These are phyloP conservation scores for Mytilinidion resinicola DNA, from an alignment of 495 filamentous ascomycete species.

Conservation along the genomic window DNA sequence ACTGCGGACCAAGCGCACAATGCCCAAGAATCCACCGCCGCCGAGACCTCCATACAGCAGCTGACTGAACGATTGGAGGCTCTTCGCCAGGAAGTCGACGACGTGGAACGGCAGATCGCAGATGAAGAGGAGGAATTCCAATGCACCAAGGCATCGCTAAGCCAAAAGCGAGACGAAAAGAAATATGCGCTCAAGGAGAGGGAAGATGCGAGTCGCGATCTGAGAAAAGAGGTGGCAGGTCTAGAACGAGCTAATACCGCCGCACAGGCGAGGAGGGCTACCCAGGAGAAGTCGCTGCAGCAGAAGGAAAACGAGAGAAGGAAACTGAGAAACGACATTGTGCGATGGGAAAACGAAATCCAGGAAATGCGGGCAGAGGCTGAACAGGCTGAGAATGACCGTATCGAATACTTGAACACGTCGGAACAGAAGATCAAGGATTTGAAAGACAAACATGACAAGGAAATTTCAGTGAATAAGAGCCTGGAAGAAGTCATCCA, in stretches of 20 bases:
- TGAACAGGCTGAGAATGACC: slow-evolving; percentile 45
- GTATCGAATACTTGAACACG: slow-evolving; percentile 41
- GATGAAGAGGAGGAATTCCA: slow-evolving; percentile 71
- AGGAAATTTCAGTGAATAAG: slow-evolving; percentile 50
- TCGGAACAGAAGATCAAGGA: slow-evolving; percentile 44
- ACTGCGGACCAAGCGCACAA: slow-evolving; percentile 44
- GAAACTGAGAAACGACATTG: slow-evolving; percentile 55
- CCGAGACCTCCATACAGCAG: slow-evolving; percentile 50
- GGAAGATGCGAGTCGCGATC: slow-evolving; percentile 73
- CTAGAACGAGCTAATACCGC: slow-evolving; percentile 76
- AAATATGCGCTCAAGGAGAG: slow-evolving; percentile 71
- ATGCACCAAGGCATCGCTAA: slow-evolving; percentile 50
- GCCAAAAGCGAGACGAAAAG: slow-evolving; percentile 64
- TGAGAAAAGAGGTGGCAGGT: slow-evolving; percentile 72
- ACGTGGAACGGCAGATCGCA: slow-evolving; percentile 44
- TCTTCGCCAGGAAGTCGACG: slow-evolving; percentile 34
- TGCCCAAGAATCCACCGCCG: slow-evolving; percentile 41
- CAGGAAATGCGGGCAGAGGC: slow-evolving; percentile 45
- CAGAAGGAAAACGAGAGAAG: slow-evolving; percentile 58
- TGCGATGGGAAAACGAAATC: slow-evolving; percentile 52
- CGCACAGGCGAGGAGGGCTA: slow-evolving; percentile 71
- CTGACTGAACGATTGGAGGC: slow-evolving; percentile 46
- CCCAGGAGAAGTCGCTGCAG: slow-evolving; percentile 63
- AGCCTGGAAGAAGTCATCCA: slow-evolving; percentile 57
- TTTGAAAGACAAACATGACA: slow-evolving; percentile 46